Percentiles rank a stretch among this genome's conserved stretches.
These are phyloP conservation scores for Betula pendula DNA, from an alignment of 306 rosid species.

Conservation along the genomic window DNA sequence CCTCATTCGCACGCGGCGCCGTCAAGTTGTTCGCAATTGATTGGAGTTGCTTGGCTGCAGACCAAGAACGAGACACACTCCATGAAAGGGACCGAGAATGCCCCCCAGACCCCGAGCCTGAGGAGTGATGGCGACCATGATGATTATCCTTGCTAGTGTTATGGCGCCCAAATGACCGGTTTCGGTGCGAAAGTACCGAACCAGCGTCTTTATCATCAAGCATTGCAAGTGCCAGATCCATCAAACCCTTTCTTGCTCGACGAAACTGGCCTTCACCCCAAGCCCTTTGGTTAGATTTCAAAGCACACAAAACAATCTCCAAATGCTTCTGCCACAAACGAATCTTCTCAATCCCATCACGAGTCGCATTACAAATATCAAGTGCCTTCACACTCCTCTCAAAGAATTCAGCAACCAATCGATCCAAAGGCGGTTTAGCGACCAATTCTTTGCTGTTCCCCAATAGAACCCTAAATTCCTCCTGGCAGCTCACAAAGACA, in stretches of 20 bases:
- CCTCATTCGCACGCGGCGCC: constrained; percentile 73
- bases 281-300: constrained; percentile 60
- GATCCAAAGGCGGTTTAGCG: constrained; percentile 63
- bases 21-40: constrained; percentile 71
- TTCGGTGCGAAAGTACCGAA: constrained; percentile 57
- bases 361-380: constrained; percentile 71
- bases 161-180: constrained; percentile 77
- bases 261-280: constrained; percentile 76
- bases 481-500: constrained; percentile 53
- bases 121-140: constrained; percentile 11
- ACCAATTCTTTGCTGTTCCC: constrained; percentile 51
- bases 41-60: constrained; percentile 88
- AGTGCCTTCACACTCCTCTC: constrained; percentile 80
- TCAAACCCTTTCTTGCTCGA: constrained; percentile 76
- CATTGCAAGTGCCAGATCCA: constrained; percentile 75
- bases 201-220: constrained; percentile 70
- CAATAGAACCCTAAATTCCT: constrained; percentile 58
- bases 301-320: constrained; percentile 69
- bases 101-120: constrained; percentile 25
- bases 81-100: constrained; percentile 96
- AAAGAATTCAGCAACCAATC: constrained; percentile 55
- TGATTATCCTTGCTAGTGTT: constrained; percentile 57
- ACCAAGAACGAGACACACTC: constrained; percentile 92
- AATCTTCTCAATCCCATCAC: constrained; percentile 72
- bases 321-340: constrained; percentile 66